Conservation (phyloP, 2,329 filamentous ascomycete genomes). For the Colletotrichum sansevieriae region DNA sequence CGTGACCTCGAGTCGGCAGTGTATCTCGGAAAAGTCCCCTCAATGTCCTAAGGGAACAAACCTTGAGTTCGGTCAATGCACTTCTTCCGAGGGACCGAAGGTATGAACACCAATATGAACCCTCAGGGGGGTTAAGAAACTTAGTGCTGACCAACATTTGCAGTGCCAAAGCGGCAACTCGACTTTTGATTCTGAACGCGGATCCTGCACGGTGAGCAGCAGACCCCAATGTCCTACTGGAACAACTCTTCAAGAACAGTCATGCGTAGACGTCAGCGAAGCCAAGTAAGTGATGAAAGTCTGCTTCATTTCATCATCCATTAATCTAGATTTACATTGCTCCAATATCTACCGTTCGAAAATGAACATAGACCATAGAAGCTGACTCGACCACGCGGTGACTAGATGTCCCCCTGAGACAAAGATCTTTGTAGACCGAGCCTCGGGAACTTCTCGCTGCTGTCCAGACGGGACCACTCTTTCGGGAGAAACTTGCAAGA, state of each 20-base stretch:
- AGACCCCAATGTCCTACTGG: constrained; percentile 4
- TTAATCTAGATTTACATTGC: too few species aligned
- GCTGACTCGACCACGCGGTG: background rate
- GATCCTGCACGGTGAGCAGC: constrained; percentile 11
- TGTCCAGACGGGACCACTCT: constrained; percentile 6
- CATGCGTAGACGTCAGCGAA: background rate
- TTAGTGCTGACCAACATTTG: background rate
- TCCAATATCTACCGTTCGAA: background rate
- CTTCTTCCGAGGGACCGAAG: constrained; percentile 1
- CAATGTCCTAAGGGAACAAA: constrained; percentile 7
- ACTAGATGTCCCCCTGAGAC: background rate
- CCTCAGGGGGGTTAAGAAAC: background rate
- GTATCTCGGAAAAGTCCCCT: constrained; percentile 10
- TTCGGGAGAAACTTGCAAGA: constrained; percentile 9
- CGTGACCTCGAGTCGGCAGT: constrained; percentile 4
- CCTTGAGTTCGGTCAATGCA: constrained; percentile 11
- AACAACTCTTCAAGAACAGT: constrained; percentile 4
- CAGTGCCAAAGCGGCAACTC: constrained; percentile 4
- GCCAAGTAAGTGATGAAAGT: background rate
- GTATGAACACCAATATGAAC: background rate
- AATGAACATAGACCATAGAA: background rate
- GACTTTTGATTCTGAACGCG: constrained; percentile 10
- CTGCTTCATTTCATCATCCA: background rate
- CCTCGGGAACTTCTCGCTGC: constrained; percentile 2
- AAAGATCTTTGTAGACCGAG: background rate